Base-by-base conservation (phyloP, 306 rosid genomes). In the Rosa multiflora region DNA sequence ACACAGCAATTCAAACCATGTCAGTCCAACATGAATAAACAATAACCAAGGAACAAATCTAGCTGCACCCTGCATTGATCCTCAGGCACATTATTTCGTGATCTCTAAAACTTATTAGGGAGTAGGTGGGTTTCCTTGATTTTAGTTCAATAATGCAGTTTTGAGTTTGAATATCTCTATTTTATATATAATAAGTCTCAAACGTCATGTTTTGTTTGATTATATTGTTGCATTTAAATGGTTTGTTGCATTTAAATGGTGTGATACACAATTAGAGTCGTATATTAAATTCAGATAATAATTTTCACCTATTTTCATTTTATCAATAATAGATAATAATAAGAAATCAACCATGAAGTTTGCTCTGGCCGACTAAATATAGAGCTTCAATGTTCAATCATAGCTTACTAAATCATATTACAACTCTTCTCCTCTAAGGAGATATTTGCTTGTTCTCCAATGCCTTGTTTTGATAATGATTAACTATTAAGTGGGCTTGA, bases 11-110 rank as follows among this genome's bases (percentile, higher is more conserved):
- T 46, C 55, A 71, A 70, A 26, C 62, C 44, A 35, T 72, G 62
- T 49, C 46, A 32, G 61, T 49, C 76, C 37, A 17, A 70, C 20
- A 44, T 42, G 55, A 23, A 18, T 15, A 70, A 21, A n/a, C 10
- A 70, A 70, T 66, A 17, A 37, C 43, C 23, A 66, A 39, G 70
- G 37, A 35, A 66, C 70, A 66, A 66, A 66, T 66, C 70, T 37
- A 66, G 21, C 26, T 17, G 70, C 47, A 64, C 70, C 21, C 70
- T 64, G 70, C 46, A 37, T 66, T 66, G 4, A 14, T 35, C 21
- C 5, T 35, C 46, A 35, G 10, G 49, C 51, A 42, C 72, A 68
- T 68, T 68, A 42, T 68, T 68, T 17, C 51, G 10, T 42, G 35
- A 68, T 39, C 26, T 63, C 42, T 32, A 63, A 63, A 26, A 32